Evolutionary conservation across 2,329 filamentous ascomycete genomes (phyloP).

Genomic region (Alternaria conjuncta): DNA sequence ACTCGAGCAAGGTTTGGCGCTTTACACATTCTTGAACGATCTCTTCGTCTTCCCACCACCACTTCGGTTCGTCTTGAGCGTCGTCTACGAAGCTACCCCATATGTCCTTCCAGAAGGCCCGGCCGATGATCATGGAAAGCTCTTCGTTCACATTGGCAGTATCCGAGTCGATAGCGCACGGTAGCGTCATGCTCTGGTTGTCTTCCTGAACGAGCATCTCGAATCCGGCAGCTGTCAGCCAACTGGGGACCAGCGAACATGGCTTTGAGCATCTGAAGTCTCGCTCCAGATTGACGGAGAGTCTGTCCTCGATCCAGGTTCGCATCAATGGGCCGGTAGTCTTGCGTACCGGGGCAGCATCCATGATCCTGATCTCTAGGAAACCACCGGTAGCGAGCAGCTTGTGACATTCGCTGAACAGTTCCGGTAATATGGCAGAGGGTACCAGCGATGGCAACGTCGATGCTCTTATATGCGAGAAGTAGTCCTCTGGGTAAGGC

Average conservation of each 20-base stretch:
- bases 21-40: slow-evolving; percentile 47
- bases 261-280: slow-evolving; percentile 67
- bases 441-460: slow-evolving; percentile 64
- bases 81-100: slow-evolving; percentile 48
- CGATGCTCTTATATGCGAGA: slow-evolving; percentile 52
- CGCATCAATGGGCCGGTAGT: slow-evolving; percentile 65
- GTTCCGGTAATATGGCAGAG: slow-evolving; percentile 61
- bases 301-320: slow-evolving; percentile 67
- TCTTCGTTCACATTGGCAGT: slow-evolving; percentile 35
- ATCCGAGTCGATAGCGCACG: slow-evolving; percentile 35
- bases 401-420: slow-evolving; percentile 64
- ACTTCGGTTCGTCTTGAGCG: slow-evolving; percentile 33
- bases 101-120: slow-evolving; percentile 46
- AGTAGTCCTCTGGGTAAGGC: slow-evolving; percentile 50
- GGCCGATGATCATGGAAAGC: slow-evolving; percentile 43
- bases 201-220: slow-evolving; percentile 31
- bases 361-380: slow-evolving; percentile 67
- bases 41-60: slow-evolving; percentile 51
- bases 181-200: slow-evolving; percentile 34
- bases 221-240: slow-evolving; percentile 64
- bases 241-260: slow-evolving; percentile 63
- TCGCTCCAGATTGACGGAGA: slow-evolving; percentile 65
- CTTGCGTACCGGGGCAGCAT: slow-evolving; percentile 64
- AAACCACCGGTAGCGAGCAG: slow-evolving; percentile 62
- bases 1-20: slow-evolving; percentile 46